These are phyloP conservation scores for Arachnomyces sp. DNA, from an alignment of 2,329 filamentous ascomycete species.

Conservation along the genomic window DNA sequence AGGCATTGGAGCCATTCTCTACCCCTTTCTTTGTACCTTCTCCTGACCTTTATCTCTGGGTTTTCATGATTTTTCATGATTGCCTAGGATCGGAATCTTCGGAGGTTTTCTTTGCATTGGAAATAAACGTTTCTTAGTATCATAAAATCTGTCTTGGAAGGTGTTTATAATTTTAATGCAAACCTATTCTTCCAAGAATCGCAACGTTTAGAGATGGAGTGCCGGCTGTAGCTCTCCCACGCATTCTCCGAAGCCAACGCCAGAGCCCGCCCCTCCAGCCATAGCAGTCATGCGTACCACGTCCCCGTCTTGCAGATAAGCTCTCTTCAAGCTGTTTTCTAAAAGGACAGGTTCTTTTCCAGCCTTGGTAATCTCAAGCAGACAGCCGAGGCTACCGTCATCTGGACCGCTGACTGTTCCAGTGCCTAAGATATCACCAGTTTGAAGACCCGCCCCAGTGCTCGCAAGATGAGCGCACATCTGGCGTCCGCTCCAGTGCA, in stretches of 20 bases:
- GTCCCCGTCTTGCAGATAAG: conserved; percentile 22
- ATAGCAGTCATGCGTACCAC: conserved; percentile 21
- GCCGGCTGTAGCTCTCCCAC: conserved; percentile 16
- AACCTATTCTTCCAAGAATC: too few species aligned
- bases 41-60: too few species aligned
- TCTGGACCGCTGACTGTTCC: conserved; percentile 23
- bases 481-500: conserved; percentile 24
- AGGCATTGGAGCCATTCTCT: too few species aligned
- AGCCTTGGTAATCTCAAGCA: conserved; percentile 22
- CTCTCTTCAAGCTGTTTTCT: conserved; percentile 12
- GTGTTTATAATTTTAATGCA: too few species aligned
- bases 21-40: too few species aligned
- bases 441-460: conserved; percentile 20
- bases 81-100: too few species aligned
- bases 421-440: conserved; percentile 26
- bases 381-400: conserved; percentile 19
- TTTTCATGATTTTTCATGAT: too few species aligned
- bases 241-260: conserved; percentile 26
- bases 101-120: too few species aligned
- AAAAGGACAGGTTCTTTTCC: conserved; percentile 16
- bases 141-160: too few species aligned
- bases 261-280: conserved; percentile 14
- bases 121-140: too few species aligned
- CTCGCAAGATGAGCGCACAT: conserved; percentile 25
- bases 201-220: neutral